Conservation (phyloP, 176 grass and related monocot species). For the Bothriochloa decipiens region DNA sequence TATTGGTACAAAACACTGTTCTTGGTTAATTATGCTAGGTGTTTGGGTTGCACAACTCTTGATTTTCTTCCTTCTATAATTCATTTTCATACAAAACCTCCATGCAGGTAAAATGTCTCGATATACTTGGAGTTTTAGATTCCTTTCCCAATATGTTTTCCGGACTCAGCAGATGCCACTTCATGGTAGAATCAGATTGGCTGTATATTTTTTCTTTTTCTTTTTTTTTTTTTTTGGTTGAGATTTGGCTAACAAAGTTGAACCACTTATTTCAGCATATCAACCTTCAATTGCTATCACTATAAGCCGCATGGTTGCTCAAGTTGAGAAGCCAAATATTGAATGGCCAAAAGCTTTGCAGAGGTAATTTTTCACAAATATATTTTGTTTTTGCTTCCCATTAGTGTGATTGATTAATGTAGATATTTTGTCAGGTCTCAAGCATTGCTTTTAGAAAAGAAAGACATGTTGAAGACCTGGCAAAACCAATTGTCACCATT, state of each 20-base stretch:
- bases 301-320: conserved; percentile 83
- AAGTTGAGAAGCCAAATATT: conserved; percentile 94
- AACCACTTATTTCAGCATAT: conserved; percentile 68
- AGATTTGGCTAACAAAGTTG: conserved; percentile 44
- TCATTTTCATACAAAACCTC: too few relatives aligned
- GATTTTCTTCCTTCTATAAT: conserved; percentile 9
- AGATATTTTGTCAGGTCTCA: conserved; percentile 56
- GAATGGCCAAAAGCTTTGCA: conserved; percentile 94
- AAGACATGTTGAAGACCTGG: conserved; percentile 81
- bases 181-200: conserved; percentile 57
- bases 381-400: not conserved
- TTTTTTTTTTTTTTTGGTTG: conserved; percentile 31
- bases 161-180: conserved; percentile 86
- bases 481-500: conserved; percentile 73
- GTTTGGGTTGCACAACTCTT: not conserved
- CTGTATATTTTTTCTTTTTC: conserved; percentile 35
- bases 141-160: conserved; percentile 73
- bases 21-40: not conserved
- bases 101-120: conserved; percentile 82
- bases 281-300: conserved; percentile 80
- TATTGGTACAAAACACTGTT: conserved; percentile 32
- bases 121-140: conserved; percentile 89
- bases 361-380: conserved; percentile 48
- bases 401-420: conserved; percentile 35
- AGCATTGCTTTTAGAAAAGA: conserved; percentile 79